Percentiles rank a stretch among this genome's conserved stretches.
These are phyloP conservation scores for Elsinoe fawcettii DNA, from an alignment of 2,329 filamentous ascomycete species.

Conservation along the genomic window DNA sequence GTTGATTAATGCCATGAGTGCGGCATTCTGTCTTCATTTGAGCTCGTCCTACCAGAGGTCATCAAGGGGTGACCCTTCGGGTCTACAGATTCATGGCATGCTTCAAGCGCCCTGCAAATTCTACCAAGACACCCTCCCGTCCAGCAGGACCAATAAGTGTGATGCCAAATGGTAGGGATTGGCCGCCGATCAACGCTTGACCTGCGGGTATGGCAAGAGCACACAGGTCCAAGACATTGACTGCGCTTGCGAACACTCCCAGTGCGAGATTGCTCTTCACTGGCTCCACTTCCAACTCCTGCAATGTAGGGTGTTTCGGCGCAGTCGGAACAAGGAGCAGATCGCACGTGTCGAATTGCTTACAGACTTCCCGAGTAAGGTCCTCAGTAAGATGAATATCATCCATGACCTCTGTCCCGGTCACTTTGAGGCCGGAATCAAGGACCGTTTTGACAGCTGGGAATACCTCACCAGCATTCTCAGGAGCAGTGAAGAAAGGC, in stretches of 20 bases:
- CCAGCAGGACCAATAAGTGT: conserved; percentile 34
- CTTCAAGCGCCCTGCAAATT: conserved; percentile 32
- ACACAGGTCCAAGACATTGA: conserved; percentile 53
- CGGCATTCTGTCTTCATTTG: too few relatives aligned
- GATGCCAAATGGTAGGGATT: conserved; percentile 35
- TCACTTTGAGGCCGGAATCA: neutral
- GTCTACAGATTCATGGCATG: conserved; percentile 3
- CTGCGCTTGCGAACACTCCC: conserved; percentile 53
- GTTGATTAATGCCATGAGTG: too few relatives aligned
- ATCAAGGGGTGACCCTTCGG: too few relatives aligned
- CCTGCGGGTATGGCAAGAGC: conserved; percentile 49
- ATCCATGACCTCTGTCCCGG: neutral
- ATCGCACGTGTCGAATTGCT: conserved; percentile 35
- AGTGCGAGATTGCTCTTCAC: conserved; percentile 47
- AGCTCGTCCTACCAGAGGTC: too few relatives aligned
- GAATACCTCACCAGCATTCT: neutral
- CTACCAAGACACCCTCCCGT: conserved; percentile 34
- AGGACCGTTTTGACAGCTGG: conserved; percentile 2
- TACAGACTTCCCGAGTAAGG: neutral
- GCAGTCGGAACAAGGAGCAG: conserved; percentile 50
- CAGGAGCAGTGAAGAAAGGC: neutral
- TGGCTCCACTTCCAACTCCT: conserved; percentile 45
- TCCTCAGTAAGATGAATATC: neutral
- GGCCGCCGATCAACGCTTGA: conserved; percentile 25
- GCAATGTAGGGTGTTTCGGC: conserved; percentile 40